Evolutionary conservation across 148 eudicot species (phyloP).

Genomic region (Dianthus caryophyllus): DNA sequence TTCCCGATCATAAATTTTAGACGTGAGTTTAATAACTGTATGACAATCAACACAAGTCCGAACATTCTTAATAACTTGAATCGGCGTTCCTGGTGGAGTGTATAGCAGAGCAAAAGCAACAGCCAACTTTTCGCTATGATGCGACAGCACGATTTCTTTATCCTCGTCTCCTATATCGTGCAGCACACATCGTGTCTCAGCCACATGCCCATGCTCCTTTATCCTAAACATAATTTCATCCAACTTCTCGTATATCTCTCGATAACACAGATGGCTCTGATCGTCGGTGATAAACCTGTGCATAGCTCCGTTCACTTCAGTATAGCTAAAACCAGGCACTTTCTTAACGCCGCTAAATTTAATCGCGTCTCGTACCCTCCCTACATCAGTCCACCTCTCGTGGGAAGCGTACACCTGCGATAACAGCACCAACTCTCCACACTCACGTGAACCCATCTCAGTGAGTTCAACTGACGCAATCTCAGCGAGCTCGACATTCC

Average conservation of each 20-base stretch:
- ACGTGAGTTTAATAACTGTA: slow-evolving; percentile 65
- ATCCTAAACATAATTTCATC: slow-evolving; percentile 63
- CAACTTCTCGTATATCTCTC: slow-evolving; percentile 56
- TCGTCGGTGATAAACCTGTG: slow-evolving; percentile 70
- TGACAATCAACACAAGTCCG: slow-evolving; percentile 95
- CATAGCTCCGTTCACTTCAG: slow-evolving; percentile 49
- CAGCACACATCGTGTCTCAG: slow-evolving; percentile 71
- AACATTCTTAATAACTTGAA: slow-evolving; percentile 74
- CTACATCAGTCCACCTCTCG: slow-evolving; percentile 77
- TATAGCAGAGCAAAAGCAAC: slow-evolving; percentile 77
- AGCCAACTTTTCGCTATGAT: slow-evolving; percentile 86
- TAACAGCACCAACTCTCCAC: slow-evolving; percentile 69
- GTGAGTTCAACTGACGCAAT: slow-evolving; percentile 60
- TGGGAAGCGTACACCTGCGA: slow-evolving; percentile 67
- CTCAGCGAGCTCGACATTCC: slow-evolving; percentile 70
- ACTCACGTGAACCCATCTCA: slow-evolving; percentile 71
- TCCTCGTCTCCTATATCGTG: slow-evolving; percentile 90
- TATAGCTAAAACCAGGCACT: slow-evolving; percentile 83
- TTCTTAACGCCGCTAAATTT: slow-evolving; percentile 57
- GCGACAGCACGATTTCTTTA: slow-evolving; percentile 61
- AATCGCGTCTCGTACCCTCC: slow-evolving; percentile 67
- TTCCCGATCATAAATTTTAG: slow-evolving; percentile 62
- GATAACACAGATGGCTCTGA: slow-evolving; percentile 48
- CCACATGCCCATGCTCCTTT: slow-evolving; percentile 54
- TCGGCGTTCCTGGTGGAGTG: slow-evolving; percentile 37